phyloP scores from a whole-genome alignment of 2,329 filamentous ascomycete genomes.

The Grosmannia penicillata region DNA sequence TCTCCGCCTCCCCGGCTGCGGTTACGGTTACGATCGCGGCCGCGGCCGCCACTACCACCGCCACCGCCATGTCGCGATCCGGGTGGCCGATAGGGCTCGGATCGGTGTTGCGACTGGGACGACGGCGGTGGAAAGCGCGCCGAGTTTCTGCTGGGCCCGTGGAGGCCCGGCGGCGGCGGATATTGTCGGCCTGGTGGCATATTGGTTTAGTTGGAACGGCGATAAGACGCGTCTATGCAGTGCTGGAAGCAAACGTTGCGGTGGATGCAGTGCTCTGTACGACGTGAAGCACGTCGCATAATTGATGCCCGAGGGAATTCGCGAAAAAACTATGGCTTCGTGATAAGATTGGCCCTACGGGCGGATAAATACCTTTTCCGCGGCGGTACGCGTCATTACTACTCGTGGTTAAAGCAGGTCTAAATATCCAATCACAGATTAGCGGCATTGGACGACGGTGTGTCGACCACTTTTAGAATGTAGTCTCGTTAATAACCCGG shows the following conservation, averaged over 20 bases:
- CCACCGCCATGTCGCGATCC: not conserved
- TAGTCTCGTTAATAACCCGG: too few species aligned
- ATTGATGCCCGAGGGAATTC: not conserved
- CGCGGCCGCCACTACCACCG: not conserved
- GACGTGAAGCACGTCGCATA: not conserved
- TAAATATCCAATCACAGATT: too few species aligned
- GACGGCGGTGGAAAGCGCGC: constrained; percentile 4
- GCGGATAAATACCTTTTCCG: not conserved
- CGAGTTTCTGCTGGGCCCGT: constrained; percentile 1
- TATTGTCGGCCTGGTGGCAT: constrained; percentile 4
- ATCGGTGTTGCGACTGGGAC: not conserved
- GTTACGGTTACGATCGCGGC: not conserved
- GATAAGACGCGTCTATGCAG: too few species aligned
- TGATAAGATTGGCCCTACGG: not conserved
- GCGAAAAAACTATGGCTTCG: not conserved
- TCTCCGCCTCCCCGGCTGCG: not conserved
- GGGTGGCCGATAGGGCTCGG: constrained; percentile 1
- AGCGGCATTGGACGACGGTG: too few species aligned
- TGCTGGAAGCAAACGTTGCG: too few species aligned
- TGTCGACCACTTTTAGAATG: too few species aligned
- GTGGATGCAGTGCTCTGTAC: not conserved
- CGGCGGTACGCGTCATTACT: too few species aligned
- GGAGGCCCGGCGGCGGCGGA: constrained; percentile 8
- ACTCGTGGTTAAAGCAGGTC: too few species aligned
- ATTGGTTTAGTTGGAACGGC: not conserved